Percentiles rank a stretch among this genome's conserved stretches.
Conservation (phyloP, 1,284 basidiomycete species). For the Pulveroboletus sp. region DNA sequence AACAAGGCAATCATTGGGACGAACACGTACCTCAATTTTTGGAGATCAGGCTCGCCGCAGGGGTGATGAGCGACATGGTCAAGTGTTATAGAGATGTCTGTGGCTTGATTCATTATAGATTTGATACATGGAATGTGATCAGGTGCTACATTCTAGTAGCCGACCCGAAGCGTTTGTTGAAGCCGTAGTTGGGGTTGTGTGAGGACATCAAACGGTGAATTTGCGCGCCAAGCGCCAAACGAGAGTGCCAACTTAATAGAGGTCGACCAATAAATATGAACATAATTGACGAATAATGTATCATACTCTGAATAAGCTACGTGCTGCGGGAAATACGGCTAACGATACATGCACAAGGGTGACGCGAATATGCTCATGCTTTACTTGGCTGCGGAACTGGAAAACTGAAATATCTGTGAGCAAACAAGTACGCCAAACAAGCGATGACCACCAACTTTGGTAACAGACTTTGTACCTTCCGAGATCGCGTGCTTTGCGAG, state of each 20-base stretch:
- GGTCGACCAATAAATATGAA: slow-evolving; percentile 4
- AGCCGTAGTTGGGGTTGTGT: too few species aligned
- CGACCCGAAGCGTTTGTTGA: background rate
- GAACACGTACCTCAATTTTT: slow-evolving; percentile 22
- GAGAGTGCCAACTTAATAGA: background rate
- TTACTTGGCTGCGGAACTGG: slow-evolving; percentile 64
- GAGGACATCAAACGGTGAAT: too few species aligned
- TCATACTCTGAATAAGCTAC: slow-evolving; percentile 1
- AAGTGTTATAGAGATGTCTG: too few species aligned
- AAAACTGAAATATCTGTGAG: slow-evolving; percentile 46
- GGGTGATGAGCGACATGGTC: slow-evolving; percentile 25
- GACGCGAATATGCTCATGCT: background rate
- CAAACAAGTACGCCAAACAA: background rate
- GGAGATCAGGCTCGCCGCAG: slow-evolving; percentile 22
- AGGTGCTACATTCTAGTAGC: background rate
- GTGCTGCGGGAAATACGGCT: slow-evolving; percentile 12
- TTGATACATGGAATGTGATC: too few species aligned
- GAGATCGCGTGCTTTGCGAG: slow-evolving; percentile 70
- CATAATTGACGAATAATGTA: slow-evolving; percentile 26
- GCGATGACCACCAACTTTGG: slow-evolving; percentile 38
- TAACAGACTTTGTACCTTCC: slow-evolving; percentile 68
- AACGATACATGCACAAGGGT: slow-evolving; percentile 31
- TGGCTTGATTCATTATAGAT: background rate
- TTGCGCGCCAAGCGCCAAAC: too few species aligned
- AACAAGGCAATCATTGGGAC: too few species aligned